phyloP scores from a whole-genome alignment of 768 basidiomycete genomes.

The Cyathus striatus region DNA sequence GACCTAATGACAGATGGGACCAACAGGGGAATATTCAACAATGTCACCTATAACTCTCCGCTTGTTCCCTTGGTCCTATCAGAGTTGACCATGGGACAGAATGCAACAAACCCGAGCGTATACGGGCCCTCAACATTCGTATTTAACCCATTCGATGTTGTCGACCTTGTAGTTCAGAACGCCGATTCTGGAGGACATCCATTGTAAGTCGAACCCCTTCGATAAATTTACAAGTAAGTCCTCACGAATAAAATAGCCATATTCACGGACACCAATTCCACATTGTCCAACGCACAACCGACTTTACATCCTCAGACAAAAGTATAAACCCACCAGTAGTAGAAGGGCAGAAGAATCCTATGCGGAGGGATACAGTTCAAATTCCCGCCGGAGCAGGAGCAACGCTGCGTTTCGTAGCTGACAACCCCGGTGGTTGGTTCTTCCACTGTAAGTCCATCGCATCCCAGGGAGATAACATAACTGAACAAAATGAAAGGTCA shows the following conservation, averaged over 20 bases:
- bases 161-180: not conserved
- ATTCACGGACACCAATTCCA: not conserved
- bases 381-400: not conserved
- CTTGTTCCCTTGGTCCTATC: not conserved
- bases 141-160: constrained; percentile 1
- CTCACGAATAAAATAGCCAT: not conserved
- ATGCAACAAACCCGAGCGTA: not conserved
- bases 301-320: not conserved
- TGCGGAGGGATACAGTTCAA: not conserved
- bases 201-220: not conserved
- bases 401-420: not conserved
- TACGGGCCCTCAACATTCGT: not conserved
- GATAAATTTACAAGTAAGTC: not conserved
- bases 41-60: not conserved
- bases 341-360: not conserved
- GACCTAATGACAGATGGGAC: not conserved
- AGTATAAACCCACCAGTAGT: not conserved
- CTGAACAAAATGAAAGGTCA: not conserved
- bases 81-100: not conserved
- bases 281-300: not conserved
- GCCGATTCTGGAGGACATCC: not conserved
- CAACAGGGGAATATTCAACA: not conserved
- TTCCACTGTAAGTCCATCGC: not conserved
- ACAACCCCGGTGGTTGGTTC: not conserved
- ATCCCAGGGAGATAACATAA: not conserved